Base-by-base conservation (phyloP, 2,329 filamentous ascomycete genomes). In the Diaporthe vaccinii region DNA sequence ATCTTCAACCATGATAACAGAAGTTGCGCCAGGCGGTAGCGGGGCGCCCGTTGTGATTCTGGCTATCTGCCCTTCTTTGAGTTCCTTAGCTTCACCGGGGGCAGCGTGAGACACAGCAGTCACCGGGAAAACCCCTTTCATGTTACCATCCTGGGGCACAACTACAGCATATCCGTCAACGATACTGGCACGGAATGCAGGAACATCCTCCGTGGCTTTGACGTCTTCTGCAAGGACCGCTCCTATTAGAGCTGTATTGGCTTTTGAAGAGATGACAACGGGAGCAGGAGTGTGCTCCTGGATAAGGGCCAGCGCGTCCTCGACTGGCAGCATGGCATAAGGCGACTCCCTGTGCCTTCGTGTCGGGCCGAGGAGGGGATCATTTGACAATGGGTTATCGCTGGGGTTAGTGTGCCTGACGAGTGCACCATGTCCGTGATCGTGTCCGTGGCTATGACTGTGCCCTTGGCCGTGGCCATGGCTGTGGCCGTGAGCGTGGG, bases 1-100 rank as follows among this genome's bases (percentile, higher is more conserved):
- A 81, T 98, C 97, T 85, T 99, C 97, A 0, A 99, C 97, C 95
- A 97, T 98, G 62, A 98, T 93, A 7, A 99, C 96, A 0, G 96
- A 93, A 36, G 95, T 98, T 2, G 97, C 95, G 0, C 96, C 95
- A 0, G 92, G 92, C 1, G 97, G 97, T 0, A 99, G 86, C 15
- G 97, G 96, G 8, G 97, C 97, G 0, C 97, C 97, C 0, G 97
- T 99, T 0, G 97, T 99, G 79, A 99, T 98, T 62, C 97, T 90
- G 0, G 96, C 93, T 72, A 98, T 93, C 78, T 95, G 89, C 0
- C 96, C 95, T 46, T 91, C 87, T 72, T 92, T 88, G 3, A 98
- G 85, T 1, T 90, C 84, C 46, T 90, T 86, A 20, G 90, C 89
- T 41, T 93, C 91, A 0, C 92, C 90, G 0, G 95, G 91, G 22